Evolutionary conservation across 164 flowering plant genomes (phyloP).

Genomic region (Amborella trichopoda): DNA sequence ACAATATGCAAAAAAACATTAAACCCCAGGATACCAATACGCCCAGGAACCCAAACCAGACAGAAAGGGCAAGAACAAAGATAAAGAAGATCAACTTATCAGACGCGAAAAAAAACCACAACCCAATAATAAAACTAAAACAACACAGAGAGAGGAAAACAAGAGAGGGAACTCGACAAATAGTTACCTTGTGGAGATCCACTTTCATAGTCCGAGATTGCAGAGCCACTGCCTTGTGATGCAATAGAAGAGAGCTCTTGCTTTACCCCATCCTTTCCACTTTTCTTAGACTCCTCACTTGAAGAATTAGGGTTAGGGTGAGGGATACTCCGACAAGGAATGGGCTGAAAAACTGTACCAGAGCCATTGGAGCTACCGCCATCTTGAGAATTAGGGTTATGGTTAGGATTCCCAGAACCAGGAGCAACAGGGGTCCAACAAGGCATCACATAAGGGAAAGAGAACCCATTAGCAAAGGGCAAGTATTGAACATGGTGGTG

Average conservation of each 20-base stretch:
- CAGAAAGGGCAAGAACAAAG: background rate
- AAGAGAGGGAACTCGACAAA: background rate
- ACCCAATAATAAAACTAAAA: background rate
- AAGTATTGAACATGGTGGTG: constrained; percentile 5
- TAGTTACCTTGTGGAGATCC: constrained; percentile 6
- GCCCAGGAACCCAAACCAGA: background rate
- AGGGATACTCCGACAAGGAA: constrained; percentile 1
- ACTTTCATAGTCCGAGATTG: constrained; percentile 9
- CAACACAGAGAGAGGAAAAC: no score
- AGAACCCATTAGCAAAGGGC: constrained; percentile 10
- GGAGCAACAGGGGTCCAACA: constrained; percentile 10
- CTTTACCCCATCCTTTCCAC: background rate
- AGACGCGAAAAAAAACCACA: background rate
- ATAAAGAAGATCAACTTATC: background rate
- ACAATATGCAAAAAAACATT: no score
- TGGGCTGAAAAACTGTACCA: constrained; percentile 4
- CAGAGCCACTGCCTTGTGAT: constrained; percentile 7
- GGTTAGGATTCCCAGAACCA: background rate
- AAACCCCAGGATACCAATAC: no score
- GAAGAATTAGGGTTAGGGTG: no score
- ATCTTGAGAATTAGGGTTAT: background rate
- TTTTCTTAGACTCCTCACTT: background rate
- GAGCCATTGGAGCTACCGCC: background rate
- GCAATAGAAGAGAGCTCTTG: background rate
- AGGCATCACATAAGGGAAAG: constrained; percentile 15